Base-by-base conservation (phyloP, 352 stramenopile genomes). In the Globisporangium barbulae region DNA sequence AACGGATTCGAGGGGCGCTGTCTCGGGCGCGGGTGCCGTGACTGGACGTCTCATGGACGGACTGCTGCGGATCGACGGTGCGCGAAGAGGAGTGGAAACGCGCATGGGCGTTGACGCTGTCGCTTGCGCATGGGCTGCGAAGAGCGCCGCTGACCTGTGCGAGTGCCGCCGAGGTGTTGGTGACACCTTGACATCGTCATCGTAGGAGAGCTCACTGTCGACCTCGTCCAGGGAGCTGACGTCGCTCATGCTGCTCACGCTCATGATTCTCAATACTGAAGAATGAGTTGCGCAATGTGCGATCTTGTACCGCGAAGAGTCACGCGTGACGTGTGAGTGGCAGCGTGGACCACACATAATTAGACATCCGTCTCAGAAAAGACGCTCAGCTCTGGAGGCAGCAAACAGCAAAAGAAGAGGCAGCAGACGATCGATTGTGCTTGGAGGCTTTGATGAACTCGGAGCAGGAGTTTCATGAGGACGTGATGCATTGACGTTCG, bases 211-310 rank as follows among this genome's bases (percentile, higher is more conserved):
- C 12, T 62, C 53, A 35, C 61, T 63, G 30, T 56, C 61, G 7
- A 53, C 35, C 42, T 63, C 53, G 15, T 37, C 62, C n/a, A 68
- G 53, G 10, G 62, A 68, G 28, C 54, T 68, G 44, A 59, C 17
- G 13, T 61, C 48, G 45, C 45, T 55, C 3, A 53, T 39, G 53
- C 53, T 61, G 33, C 31, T 30, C 10, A 42, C 15, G 44, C 45
- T 63, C 44, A 41, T 58, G 22, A 13, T 57, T 15, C 1, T 53
- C 39, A 8, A 21, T 42, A 12, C 17, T n/a, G 37, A 13, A 15
- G 19, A 21, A 13, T 45, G 33, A 37, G 17, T 3, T 42, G 50
- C 13, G 21, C 35, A 28, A 28, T n/a, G 19, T 22, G 42, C 42
- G 19, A 62, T 62, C 30, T 41, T 37, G 55, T 8, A 8, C 30